Evolutionary conservation across 257 asterid genomes (phyloP).

Genomic region (Rauvolfia tetraphylla): DNA sequence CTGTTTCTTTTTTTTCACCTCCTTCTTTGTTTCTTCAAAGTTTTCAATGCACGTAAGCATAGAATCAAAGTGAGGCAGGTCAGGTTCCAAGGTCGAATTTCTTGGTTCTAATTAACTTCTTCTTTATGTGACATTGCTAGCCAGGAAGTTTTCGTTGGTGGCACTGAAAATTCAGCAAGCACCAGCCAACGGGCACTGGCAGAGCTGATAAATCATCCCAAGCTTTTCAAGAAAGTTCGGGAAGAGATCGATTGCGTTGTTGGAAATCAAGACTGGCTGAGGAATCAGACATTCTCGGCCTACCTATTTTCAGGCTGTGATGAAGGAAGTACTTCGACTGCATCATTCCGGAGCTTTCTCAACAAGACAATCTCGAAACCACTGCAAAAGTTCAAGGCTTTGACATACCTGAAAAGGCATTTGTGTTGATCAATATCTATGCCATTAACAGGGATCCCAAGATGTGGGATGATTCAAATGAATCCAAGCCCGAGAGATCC

Average conservation of each 20-base stretch:
- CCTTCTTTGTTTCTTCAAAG: too few relatives aligned
- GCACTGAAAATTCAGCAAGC: background rate
- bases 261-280: background rate
- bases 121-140: too few relatives aligned
- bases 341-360: background rate
- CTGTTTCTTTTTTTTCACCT: too few relatives aligned
- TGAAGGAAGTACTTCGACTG: background rate
- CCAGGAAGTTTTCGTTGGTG: background rate
- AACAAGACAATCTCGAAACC: background rate
- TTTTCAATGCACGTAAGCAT: too few relatives aligned
- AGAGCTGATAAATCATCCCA: conserved; percentile 1
- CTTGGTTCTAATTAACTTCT: too few relatives aligned
- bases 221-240: background rate
- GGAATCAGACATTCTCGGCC: background rate
- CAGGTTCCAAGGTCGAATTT: too few relatives aligned
- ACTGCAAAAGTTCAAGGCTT: background rate
- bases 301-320: background rate
- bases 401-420: background rate
- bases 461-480: background rate
- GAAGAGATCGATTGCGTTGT: background rate
- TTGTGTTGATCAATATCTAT: background rate
- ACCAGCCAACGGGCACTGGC: background rate
- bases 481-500: background rate
- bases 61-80: too few relatives aligned
- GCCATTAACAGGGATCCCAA: background rate